These are phyloP conservation scores for Saprolegnia diclina DNA, from an alignment of 352 stramenopile species.

Conservation along the genomic window DNA sequence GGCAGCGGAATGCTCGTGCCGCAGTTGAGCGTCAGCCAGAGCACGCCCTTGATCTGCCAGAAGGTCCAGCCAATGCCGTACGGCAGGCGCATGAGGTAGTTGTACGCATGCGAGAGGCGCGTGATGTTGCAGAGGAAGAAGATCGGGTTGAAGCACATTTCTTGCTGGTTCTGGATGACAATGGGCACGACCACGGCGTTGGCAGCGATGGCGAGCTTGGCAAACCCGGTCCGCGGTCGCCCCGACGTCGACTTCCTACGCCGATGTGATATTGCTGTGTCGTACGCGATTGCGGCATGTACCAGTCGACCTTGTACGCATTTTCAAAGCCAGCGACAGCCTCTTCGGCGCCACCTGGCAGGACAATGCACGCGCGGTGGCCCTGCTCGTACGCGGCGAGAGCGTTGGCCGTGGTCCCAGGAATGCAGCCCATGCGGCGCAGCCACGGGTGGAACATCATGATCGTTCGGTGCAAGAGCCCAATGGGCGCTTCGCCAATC, in stretches of 20 bases:
- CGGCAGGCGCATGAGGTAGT: neutral
- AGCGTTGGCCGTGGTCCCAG: neutral
- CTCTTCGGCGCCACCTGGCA: neutral
- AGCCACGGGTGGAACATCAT: neutral
- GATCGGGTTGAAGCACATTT: slow-evolving; percentile 10
- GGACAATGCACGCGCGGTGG: neutral
- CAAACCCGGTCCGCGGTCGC: neutral
- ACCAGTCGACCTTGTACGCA: slow-evolving; percentile 7
- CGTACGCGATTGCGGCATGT: neutral
- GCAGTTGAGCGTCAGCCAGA: slow-evolving; percentile 3
- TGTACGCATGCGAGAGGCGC: neutral
- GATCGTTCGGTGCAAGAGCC: neutral
- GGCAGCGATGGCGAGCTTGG: neutral
- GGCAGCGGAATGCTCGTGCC: slow-evolving; percentile 7
- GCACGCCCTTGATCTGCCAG: slow-evolving; percentile 1
- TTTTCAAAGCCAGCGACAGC: slow-evolving; percentile 3
- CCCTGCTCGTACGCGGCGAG: neutral
- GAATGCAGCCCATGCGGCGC: slow-evolving; percentile 3
- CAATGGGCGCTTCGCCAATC: neutral
- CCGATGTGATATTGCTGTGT: neutral
- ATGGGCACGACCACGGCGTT: neutral
- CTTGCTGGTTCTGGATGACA: neutral
- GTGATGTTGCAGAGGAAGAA: slow-evolving; percentile 1
- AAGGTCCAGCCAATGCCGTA: neutral
- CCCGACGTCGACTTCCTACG: slow-evolving; percentile 7